Evolutionary conservation across 78 protist species (phyloP).

Genomic region (Polysphondylium violaceum): DNA sequence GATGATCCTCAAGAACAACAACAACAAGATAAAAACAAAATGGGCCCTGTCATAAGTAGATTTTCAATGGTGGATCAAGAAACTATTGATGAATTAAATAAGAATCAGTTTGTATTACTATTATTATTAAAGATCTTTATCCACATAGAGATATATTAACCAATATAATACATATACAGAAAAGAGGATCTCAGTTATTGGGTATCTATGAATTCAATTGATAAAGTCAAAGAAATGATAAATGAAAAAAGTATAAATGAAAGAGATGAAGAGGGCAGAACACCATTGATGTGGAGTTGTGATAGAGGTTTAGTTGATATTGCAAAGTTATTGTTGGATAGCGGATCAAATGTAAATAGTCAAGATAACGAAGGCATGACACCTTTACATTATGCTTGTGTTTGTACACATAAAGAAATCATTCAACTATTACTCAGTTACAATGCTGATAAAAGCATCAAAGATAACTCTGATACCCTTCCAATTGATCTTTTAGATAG

Average conservation of each 20-base stretch:
- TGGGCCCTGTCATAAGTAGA: slow-evolving; percentile 73
- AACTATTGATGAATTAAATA: neutral
- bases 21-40: neutral
- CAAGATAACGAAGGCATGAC: slow-evolving; percentile 69
- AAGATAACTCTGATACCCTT: neutral
- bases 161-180: neutral
- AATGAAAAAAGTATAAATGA: neutral
- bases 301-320: slow-evolving; percentile 59
- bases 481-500: slow-evolving; percentile 1
- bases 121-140: neutral
- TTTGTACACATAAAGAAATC: slow-evolving; percentile 28
- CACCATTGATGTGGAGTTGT: slow-evolving; percentile 58
- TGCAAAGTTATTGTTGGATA: neutral
- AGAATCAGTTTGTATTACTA: neutral
- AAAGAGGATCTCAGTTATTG: slow-evolving; percentile 43
- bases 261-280: slow-evolving; percentile 37
- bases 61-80: slow-evolving; percentile 28
- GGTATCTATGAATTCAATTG: slow-evolving; percentile 11
- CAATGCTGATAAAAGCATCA: neutral
- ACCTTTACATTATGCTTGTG: slow-evolving; percentile 43
- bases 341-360: slow-evolving; percentile 22
- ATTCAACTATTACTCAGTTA: neutral
- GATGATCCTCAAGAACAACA: slow-evolving; percentile 11
- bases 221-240: slow-evolving; percentile 26
- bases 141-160: neutral